A percentile compares a stretch with the other conserved stretches of the same genome.
phyloP scores from a whole-genome alignment of 2,329 filamentous ascomycete species.

The Aaosphaeria arxii region DNA sequence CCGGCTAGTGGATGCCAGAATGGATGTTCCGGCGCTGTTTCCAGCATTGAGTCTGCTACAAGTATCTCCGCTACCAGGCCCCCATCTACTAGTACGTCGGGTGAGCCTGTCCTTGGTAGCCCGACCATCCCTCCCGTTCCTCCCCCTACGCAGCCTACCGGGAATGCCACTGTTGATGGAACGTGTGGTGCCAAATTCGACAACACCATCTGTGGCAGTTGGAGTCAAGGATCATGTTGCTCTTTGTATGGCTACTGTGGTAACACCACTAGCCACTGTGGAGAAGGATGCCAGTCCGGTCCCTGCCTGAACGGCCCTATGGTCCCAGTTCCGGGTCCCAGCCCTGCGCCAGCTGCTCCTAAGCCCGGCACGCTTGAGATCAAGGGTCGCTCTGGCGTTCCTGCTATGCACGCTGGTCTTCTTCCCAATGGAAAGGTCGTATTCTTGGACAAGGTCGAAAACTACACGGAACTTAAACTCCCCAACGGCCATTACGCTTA shows the following conservation, averaged over 20 bases:
- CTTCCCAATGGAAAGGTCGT: constrained; percentile 58
- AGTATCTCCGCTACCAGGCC: constrained; percentile 21
- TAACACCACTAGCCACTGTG: constrained; percentile 51
- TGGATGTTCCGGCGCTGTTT: constrained; percentile 29
- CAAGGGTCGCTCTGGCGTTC: constrained; percentile 58
- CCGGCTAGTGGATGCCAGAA: constrained; percentile 39
- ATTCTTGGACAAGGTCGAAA: constrained; percentile 63
- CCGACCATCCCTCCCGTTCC: constrained; percentile 16
- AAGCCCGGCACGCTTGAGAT: constrained; percentile 49
- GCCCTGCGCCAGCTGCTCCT: constrained; percentile 45
- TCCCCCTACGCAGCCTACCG: constrained; percentile 18
- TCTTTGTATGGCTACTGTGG: constrained; percentile 58
- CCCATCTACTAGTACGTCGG: constrained; percentile 29
- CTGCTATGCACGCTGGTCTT: constrained; percentile 61
- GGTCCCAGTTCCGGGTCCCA: constrained; percentile 40
- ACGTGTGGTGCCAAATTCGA: constrained; percentile 52
- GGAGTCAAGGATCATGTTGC: constrained; percentile 53
- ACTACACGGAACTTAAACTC: constrained; percentile 57
- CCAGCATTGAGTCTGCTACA: constrained; percentile 5
- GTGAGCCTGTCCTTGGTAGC: constrained; percentile 37
- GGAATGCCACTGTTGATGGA: constrained; percentile 48
- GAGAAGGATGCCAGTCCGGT: constrained; percentile 54
- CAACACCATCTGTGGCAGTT: constrained; percentile 52
- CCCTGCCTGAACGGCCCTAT: constrained; percentile 45
- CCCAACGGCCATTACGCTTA: constrained; percentile 57